phyloP scores from a whole-genome alignment of 1,284 basidiomycete species.

The Melampsora larici-populina region DNA sequence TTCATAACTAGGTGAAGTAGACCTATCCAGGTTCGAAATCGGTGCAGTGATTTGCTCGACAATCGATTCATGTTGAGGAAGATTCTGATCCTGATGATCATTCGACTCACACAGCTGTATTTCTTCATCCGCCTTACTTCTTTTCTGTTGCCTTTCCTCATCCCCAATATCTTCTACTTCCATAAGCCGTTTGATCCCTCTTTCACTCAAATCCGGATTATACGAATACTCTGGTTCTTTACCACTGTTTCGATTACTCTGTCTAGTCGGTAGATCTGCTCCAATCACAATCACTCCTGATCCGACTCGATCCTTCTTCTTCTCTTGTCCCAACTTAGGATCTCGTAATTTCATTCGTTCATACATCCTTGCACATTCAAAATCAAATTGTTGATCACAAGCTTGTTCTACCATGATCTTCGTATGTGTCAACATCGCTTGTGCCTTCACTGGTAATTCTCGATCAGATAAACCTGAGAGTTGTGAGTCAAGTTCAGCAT shows the following conservation, averaged over 20 bases:
- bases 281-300: conserved; percentile 54
- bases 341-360: conserved; percentile 69
- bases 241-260: conserved; percentile 64
- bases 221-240: conserved; percentile 61
- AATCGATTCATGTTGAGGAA: too few species aligned
- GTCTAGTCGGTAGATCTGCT: conserved; percentile 62
- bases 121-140: background rate
- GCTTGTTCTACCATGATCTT: conserved; percentile 77
- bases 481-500: conserved; percentile 64
- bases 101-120: background rate
- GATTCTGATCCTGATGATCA: background rate
- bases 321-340: conserved; percentile 62
- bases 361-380: conserved; percentile 87
- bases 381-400: conserved; percentile 75
- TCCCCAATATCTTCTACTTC: conserved; percentile 17
- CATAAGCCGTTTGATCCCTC: conserved; percentile 35
- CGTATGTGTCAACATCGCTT: conserved; percentile 82
- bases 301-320: conserved; percentile 57
- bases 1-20: conserved; percentile 33
- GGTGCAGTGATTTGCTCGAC: background rate
- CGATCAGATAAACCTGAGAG: conserved; percentile 44
- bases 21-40: conserved; percentile 3
- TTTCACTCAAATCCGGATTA: conserved; percentile 44
- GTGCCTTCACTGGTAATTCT: conserved; percentile 62
- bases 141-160: background rate